Evolutionary conservation across 495 filamentous ascomycete genomes (phyloP).

Genomic region (Terfezia boudieri): DNA sequence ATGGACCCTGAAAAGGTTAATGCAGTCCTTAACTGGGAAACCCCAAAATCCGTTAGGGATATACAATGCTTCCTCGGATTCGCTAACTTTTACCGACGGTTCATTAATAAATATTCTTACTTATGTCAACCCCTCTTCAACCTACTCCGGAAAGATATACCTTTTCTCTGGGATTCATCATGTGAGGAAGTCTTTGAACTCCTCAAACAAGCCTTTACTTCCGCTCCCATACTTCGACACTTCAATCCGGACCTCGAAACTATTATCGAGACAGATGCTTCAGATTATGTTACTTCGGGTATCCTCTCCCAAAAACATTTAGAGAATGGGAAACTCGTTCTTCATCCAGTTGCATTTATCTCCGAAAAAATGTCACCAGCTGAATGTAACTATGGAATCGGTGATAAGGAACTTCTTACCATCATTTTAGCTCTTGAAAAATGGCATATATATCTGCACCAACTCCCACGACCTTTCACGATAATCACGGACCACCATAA

Average conservation of each 20-base stretch:
- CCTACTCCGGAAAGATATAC: too few species aligned
- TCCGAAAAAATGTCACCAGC: slow-evolving; percentile 3
- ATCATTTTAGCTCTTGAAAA: neutral
- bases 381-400: slow-evolving; percentile 1
- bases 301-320: neutral
- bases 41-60: too few species aligned
- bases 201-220: neutral
- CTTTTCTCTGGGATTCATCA: neutral
- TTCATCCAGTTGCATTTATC: slow-evolving; percentile 2
- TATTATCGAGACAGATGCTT: slow-evolving; percentile 3
- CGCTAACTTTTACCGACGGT: too few species aligned
- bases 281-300: neutral
- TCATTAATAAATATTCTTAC: too few species aligned
- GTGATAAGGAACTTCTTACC: slow-evolving; percentile 3
- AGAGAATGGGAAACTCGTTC: neutral
- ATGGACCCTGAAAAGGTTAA: too few species aligned
- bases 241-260: neutral
- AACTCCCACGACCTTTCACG: neutral
- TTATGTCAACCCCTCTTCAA: too few species aligned
- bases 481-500: slow-evolving; percentile 2
- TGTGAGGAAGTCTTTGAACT: neutral
- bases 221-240: neutral
- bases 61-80: too few species aligned
- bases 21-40: too few species aligned
- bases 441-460: neutral